Conservation (phyloP, 768 basidiomycete genomes). For the Suillus luteus region DNA sequence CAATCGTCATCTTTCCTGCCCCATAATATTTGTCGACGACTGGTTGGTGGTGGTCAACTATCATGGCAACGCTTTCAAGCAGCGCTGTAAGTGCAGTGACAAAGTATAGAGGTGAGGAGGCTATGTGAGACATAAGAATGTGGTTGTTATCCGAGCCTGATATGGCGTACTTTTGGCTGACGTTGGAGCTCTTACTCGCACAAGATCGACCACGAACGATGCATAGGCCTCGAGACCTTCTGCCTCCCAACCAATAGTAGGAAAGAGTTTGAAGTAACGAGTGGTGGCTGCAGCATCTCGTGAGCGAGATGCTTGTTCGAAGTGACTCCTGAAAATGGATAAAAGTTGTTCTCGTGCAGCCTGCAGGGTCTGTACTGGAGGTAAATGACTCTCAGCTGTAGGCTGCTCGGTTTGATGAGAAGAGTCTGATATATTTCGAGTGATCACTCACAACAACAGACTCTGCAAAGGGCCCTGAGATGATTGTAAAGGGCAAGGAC, state of each 20-base stretch:
- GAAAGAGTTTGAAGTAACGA: constrained; percentile 97
- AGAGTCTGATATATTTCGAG: neutral
- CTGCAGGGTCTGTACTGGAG: constrained; percentile 82
- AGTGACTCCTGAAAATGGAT: constrained; percentile 74
- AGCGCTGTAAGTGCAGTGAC: constrained; percentile 87
- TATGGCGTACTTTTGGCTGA: constrained; percentile 73
- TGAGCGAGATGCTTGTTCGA: constrained; percentile 76
- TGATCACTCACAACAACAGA: constrained; percentile 72
- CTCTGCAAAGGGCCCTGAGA: constrained; percentile 84
- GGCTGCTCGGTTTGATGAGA: constrained; percentile 54
- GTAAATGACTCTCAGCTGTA: constrained; percentile 82
- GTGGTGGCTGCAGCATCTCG: constrained; percentile 87
- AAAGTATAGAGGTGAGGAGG: constrained; percentile 91
- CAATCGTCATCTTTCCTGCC: constrained; percentile 77
- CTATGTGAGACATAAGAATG: constrained; percentile 41
- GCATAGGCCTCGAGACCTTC: constrained; percentile 94
- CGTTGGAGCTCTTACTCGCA: constrained; percentile 73
- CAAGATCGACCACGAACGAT: constrained; percentile 88
- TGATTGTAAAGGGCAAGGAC: constrained; percentile 75
- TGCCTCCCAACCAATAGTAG: constrained; percentile 89
- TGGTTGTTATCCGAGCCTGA: neutral
- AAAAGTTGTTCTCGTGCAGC: constrained; percentile 75
- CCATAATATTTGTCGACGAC: constrained; percentile 99
- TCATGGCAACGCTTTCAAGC: constrained; percentile 93
- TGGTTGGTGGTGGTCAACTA: constrained; percentile 96